Base-by-base conservation (phyloP, 768 basidiomycete genomes). In the Panaeolus papilionaceus region DNA sequence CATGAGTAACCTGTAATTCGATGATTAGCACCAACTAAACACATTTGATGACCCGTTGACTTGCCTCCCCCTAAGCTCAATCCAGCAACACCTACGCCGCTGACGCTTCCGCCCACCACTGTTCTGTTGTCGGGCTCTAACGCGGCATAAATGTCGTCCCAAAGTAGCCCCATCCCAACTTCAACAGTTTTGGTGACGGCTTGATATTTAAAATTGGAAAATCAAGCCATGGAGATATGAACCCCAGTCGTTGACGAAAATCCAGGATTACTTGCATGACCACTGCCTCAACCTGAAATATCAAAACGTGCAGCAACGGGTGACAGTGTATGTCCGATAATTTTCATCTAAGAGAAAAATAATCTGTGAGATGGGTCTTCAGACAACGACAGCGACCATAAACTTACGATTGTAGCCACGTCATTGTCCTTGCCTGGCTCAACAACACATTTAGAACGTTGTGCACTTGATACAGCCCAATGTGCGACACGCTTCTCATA, bases 231-330 rank as follows among this genome's bases (percentile, higher is more conserved):
- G 9, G 85, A 75, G 11, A 91, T 89, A 14, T 87, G 87, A 9
- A 91, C 83, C 28, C 88, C 89, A 0, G 73, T 69, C 0, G 89
- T 90, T 0, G 90, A 90, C 0, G 88, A 88, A 68, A 89, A 89
- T 2, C 84, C 84, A 0, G 80, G 83, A 69, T 88, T 89, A 2
- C 81, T 70, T 0, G 84, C 67, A 72, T 90, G 89, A 0, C 89
- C 89, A 16, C 87, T 88, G n/a, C 88, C 84, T 74, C 90, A 63
- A 90, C 83, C 88, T 88, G 26, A 28, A 10, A 51, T 26, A 10
- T 51, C 6, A 7, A 18, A 8, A 58, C 54, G 1, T 58, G 16
- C 28, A 16, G 54, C 54, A 33, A 58, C 37, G 11, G 54, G 54
- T 14, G 54, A 33, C 9, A 3, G 0, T 28, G 54, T 58, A 4